A percentile compares a stretch with the other conserved stretches of the same genome.
Conservation (phyloP, 2,329 filamentous ascomycete species). For the Chrysoporthe austroafricana region DNA sequence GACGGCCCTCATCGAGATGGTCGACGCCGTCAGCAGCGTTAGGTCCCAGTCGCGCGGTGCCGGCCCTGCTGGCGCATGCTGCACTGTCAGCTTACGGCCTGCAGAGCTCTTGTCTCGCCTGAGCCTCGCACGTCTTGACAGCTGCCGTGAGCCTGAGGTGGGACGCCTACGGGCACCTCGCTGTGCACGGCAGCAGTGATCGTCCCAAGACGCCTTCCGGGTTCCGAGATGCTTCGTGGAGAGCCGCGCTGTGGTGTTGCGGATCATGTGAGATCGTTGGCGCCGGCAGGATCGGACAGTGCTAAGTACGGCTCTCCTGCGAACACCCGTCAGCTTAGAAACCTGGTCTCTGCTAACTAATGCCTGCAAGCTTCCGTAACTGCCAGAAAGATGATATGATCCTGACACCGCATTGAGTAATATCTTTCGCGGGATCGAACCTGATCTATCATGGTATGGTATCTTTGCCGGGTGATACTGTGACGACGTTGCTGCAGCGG, state of each 20-base stretch:
- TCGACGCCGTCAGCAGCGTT: neutral
- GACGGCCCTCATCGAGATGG: constrained; percentile 1
- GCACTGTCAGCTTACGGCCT: constrained; percentile 1
- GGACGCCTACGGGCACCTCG: no score
- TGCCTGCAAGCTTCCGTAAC: neutral
- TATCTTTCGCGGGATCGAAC: neutral
- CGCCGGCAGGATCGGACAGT: neutral
- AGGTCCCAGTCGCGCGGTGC: neutral
- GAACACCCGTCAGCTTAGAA: neutral
- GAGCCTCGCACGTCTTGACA: no score
- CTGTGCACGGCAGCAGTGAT: no score
- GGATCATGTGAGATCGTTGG: neutral
- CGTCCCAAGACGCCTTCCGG: no score
- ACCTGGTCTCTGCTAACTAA: neutral
- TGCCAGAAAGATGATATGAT: neutral
- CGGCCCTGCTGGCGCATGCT: constrained; percentile 14
- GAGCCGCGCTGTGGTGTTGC: neutral
- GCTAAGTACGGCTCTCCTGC: neutral
- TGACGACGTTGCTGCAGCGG: neutral
- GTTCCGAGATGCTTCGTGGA: no score
- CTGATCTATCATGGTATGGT: neutral
- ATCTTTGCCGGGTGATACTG: no score
- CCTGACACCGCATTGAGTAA: neutral
- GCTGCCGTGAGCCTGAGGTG: no score
- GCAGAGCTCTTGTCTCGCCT: neutral